phyloP scores from a whole-genome alignment of 345 rosid genomes.

The Rhodamnia rubescens region DNA sequence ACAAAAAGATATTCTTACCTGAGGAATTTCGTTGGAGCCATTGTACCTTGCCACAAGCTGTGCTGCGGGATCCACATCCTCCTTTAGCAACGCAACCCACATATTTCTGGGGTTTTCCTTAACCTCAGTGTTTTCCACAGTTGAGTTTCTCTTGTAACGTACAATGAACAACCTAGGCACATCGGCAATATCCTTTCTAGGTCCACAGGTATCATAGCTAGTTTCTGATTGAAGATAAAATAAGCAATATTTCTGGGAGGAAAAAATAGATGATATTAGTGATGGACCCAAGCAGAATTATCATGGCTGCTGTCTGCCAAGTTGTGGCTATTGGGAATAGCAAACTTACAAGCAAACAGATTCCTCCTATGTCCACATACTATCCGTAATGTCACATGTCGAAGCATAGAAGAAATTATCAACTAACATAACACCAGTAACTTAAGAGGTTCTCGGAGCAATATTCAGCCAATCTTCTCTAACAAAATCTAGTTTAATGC shows the following conservation, averaged over 20 bases:
- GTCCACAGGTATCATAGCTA: constrained; percentile 84
- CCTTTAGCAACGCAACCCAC: constrained; percentile 38
- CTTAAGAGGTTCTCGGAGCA: too few relatives aligned
- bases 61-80: constrained; percentile 67
- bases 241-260: constrained; percentile 70
- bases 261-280: not conserved
- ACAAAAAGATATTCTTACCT: constrained; percentile 27
- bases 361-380: not conserved
- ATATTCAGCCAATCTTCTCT: not conserved
- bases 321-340: not conserved
- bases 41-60: constrained; percentile 89
- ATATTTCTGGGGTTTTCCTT: constrained; percentile 38
- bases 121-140: constrained; percentile 29
- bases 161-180: constrained; percentile 68
- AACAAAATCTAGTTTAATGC: not conserved
- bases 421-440: not conserved
- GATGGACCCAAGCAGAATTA: not conserved
- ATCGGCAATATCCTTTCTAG: constrained; percentile 58
- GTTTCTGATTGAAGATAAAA: constrained; percentile 79
- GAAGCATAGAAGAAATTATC: not conserved
- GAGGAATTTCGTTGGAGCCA: constrained; percentile 52
- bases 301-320: not conserved
- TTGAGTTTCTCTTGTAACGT: constrained; percentile 68
- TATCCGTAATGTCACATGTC: not conserved
- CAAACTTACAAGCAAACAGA: not conserved